phyloP scores from a whole-genome alignment of 2,329 filamentous ascomycete genomes.

The Epichloe brachyelytri region DNA sequence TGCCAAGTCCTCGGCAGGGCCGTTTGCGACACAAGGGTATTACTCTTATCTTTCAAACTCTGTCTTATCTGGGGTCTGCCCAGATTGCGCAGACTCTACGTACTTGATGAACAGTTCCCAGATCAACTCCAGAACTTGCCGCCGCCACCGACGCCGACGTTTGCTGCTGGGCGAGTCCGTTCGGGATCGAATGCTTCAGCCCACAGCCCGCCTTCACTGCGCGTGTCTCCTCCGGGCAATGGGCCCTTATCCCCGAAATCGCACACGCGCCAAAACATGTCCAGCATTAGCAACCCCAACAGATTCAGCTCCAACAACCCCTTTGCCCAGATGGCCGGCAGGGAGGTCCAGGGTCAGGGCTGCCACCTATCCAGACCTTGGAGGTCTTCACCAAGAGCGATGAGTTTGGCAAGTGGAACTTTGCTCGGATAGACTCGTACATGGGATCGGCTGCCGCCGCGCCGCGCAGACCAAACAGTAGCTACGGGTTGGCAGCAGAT shows the following conservation, averaged over 20 bases:
- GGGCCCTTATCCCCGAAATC: constrained; percentile 14
- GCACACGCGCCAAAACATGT: constrained; percentile 15
- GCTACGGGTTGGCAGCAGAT: constrained; percentile 44
- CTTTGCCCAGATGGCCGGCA: constrained; percentile 27
- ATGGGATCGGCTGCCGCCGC: constrained; percentile 13
- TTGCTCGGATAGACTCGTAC: constrained; percentile 33
- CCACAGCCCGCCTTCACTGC: constrained; percentile 7
- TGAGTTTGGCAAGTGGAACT: constrained; percentile 46
- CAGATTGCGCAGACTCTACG: constrained; percentile 63
- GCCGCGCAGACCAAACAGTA: constrained; percentile 35
- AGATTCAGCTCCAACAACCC: constrained; percentile 51
- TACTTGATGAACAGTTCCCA: constrained; percentile 72
- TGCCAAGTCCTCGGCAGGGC: constrained; percentile 40
- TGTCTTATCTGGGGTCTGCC: constrained; percentile 66
- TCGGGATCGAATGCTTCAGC: constrained; percentile 21
- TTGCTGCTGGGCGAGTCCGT: constrained; percentile 16
- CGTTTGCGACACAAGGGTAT: constrained; percentile 51
- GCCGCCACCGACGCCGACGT: constrained; percentile 44
- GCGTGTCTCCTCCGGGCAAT: constrained; percentile 10
- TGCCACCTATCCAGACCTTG: constrained; percentile 37
- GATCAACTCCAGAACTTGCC: constrained; percentile 63
- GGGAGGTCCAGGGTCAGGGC: constrained; percentile 8
- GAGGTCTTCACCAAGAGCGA: constrained; percentile 49
- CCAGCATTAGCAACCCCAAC: constrained; percentile 12
- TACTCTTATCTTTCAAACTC: constrained; percentile 81